Percentiles rank a stretch among this genome's conserved stretches.
Evolutionary conservation across 2,329 filamentous ascomycete species (phyloP).

Genomic region (Seiridium unicorne): DNA sequence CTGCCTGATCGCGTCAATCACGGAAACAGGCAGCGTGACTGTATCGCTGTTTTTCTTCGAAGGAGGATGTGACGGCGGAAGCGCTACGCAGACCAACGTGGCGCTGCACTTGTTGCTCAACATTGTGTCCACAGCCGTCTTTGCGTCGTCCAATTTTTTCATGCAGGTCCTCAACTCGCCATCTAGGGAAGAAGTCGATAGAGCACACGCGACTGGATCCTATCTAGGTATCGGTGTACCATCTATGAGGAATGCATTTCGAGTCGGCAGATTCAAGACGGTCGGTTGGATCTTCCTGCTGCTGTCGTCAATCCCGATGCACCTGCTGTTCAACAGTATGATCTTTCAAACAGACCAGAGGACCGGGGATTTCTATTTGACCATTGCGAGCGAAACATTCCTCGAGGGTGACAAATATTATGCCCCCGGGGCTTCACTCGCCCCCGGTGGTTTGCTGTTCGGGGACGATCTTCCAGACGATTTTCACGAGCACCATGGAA

Average conservation of each 20-base stretch:
- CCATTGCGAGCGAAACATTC: slow-evolving; percentile 7
- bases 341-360: slow-evolving; percentile 1
- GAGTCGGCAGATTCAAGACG: neutral
- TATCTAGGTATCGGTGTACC: slow-evolving; percentile 42
- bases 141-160: slow-evolving; percentile 14
- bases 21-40: no score
- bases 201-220: slow-evolving; percentile 34
- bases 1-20: no score
- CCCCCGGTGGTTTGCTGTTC: no score
- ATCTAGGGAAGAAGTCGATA: slow-evolving; percentile 24
- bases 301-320: slow-evolving; percentile 8
- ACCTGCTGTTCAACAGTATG: slow-evolving; percentile 9
- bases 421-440: neutral
- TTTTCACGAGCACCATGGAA: no score
- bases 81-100: neutral
- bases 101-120: slow-evolving; percentile 8
- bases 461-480: no score
- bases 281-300: neutral
- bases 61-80: neutral
- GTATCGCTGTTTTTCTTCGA: neutral
- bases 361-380: neutral
- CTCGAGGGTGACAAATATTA: neutral
- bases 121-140: neutral
- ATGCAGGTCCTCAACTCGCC: slow-evolving; percentile 16
- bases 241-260: slow-evolving; percentile 31